These are phyloP conservation scores for Salix exigua DNA, from an alignment of 345 rosid species.

Conservation along the genomic window DNA sequence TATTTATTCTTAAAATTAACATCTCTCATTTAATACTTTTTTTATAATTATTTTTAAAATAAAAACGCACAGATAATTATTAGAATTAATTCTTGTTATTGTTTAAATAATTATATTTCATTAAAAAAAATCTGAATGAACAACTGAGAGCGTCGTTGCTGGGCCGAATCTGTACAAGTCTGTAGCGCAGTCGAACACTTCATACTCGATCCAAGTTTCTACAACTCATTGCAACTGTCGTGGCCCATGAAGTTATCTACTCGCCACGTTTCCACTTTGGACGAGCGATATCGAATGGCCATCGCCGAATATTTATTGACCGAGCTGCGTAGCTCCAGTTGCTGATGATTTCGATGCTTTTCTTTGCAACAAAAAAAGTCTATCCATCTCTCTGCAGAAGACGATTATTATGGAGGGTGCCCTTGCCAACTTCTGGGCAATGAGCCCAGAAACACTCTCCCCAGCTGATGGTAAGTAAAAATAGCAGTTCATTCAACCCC, in stretches of 20 bases:
- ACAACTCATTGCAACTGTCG: not conserved
- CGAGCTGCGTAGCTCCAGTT: not conserved
- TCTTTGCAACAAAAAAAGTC: not conserved
- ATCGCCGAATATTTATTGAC: not conserved
- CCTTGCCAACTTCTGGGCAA: not conserved
- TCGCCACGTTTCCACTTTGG: not conserved
- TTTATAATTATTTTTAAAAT: too few relatives aligned
- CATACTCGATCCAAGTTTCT: not conserved
- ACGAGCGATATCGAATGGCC: not conserved
- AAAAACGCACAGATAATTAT: too few relatives aligned
- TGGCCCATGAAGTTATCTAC: not conserved
- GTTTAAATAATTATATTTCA: too few relatives aligned
- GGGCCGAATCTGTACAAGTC: not conserved
- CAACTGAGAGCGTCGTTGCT: not conserved
- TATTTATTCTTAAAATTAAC: too few relatives aligned
- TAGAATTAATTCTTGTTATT: too few relatives aligned
- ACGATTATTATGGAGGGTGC: not conserved
- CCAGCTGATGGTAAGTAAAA: not conserved
- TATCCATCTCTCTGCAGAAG: not conserved
- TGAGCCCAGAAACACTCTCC: too few relatives aligned
- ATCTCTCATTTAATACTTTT: too few relatives aligned
- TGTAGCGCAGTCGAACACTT: not conserved
- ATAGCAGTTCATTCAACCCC: not conserved
- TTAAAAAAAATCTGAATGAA: too few relatives aligned
- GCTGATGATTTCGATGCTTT: not conserved